Base-by-base conservation (phyloP, 331 rosid species). In the Erythrophleum ivorense region DNA sequence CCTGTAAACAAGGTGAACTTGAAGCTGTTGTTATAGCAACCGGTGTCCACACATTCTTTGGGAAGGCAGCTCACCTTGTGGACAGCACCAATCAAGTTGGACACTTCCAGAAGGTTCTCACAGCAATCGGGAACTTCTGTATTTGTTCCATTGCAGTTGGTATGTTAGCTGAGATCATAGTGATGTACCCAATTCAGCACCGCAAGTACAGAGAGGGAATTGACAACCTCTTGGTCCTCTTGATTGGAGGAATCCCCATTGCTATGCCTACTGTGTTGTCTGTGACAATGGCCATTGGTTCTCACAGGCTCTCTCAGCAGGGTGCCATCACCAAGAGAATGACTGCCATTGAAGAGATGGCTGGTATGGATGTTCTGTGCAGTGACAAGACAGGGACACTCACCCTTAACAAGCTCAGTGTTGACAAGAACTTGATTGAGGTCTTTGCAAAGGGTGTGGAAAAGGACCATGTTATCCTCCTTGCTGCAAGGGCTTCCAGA, bases 221-320 rank as follows among this genome's bases (percentile, higher is more conserved):
- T 58, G 92, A 95, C 94, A 95, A 95, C 80, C 97, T 95, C 62
- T 78, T 95, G 73, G 99, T 95, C 16, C 98, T 95, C 75, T 91
- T 95, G 89, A 95, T 95, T 41, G 99, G 99, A 75, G 99, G 99
- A 48, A 95, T 95, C 34, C 99, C 99, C n/a, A 95, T 95, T 84
- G 99, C 99, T 78, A 95, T 95, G 99, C 99, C 99, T 1, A 95
- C 99, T 14, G 99, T 95, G 83, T 87, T 95, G 91, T 95, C 98
- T 3, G 98, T 95, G 76, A 95, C 98, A 43, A 95, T 95, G 97
- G 98, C 98, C 78, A 95, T 95, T 77, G 99, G 99, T n/a, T 95
- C 99, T 68, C 99, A 95, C 87, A 88, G 91, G 85, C 90, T 95
- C 24, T 85, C 99, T 54, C 93, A 91, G 81, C 99, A 95, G 62